Evolutionary conservation across 116 monocot species (phyloP).

Genomic region (Iris pallida): DNA sequence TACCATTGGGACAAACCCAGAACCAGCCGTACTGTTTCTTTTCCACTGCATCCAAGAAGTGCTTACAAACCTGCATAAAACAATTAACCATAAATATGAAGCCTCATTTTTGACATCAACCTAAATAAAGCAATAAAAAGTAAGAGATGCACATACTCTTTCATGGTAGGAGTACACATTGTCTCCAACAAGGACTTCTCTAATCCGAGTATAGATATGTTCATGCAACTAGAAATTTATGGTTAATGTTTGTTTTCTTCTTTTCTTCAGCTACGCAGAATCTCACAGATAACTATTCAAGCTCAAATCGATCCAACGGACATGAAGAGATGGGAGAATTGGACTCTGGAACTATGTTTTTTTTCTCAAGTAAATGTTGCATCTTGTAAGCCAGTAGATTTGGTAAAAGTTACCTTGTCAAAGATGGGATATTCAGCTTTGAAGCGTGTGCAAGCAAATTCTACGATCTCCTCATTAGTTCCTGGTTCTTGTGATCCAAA

Average conservation of each 20-base stretch:
- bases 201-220: too few relatives aligned
- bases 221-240: too few relatives aligned
- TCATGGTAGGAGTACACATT: too few relatives aligned
- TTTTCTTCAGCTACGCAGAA: too few relatives aligned
- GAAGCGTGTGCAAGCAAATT: constrained; percentile 36
- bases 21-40: constrained; percentile 99
- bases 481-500: constrained; percentile 32
- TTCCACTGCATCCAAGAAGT: constrained; percentile 87
- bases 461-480: constrained; percentile 28
- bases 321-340: too few relatives aligned
- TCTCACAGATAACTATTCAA: too few relatives aligned
- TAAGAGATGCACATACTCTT: not conserved
- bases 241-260: too few relatives aligned
- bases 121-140: constrained; percentile 17
- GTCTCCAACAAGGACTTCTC: too few relatives aligned
- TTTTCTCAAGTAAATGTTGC: not conserved
- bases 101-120: constrained; percentile 97
- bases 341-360: too few relatives aligned
- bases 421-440: constrained; percentile 40
- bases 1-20: too few relatives aligned
- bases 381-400: not conserved
- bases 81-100: too few relatives aligned
- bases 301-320: too few relatives aligned
- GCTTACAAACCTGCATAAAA: constrained; percentile 80
- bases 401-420: constrained; percentile 18